Evolutionary conservation across 2,329 filamentous ascomycete genomes (phyloP).

Genomic region (Pyricularia pennisetigena): DNA sequence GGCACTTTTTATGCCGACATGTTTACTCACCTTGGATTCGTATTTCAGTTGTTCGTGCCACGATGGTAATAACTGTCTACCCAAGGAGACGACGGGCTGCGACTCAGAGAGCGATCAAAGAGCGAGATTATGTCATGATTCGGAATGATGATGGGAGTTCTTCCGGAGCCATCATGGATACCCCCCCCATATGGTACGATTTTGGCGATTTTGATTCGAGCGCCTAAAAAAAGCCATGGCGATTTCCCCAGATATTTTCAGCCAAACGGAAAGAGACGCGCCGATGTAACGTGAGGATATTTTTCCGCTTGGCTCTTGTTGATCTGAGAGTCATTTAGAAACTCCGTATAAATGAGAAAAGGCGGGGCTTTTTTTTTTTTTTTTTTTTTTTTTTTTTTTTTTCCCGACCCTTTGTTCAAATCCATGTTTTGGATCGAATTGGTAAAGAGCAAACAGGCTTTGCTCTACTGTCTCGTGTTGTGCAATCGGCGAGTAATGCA

Average conservation of each 20-base stretch:
- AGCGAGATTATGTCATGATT: neutral
- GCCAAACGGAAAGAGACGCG: neutral
- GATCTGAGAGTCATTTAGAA: neutral
- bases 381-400: neutral
- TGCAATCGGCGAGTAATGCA: too few species aligned
- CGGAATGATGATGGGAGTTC: neutral
- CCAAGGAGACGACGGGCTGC: too few species aligned
- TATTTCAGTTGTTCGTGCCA: neutral
- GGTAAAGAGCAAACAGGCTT: too few species aligned
- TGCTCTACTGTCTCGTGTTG: too few species aligned
- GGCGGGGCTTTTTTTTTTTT: neutral
- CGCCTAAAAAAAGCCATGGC: neutral
- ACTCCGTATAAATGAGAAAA: neutral
- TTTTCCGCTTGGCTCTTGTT: neutral
- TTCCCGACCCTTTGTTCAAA: too few species aligned
- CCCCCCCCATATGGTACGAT: neutral
- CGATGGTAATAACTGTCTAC: neutral
- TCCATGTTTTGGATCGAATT: too few species aligned
- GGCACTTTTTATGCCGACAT: neutral
- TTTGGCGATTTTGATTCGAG: neutral
- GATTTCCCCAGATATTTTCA: neutral
- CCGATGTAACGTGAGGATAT: neutral
- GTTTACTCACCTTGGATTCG: neutral
- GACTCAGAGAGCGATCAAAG: neutral
- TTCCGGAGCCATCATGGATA: neutral